phyloP scores from a whole-genome alignment of 192 early-diverging fungal genomes.

The Coemansia sp. region DNA sequence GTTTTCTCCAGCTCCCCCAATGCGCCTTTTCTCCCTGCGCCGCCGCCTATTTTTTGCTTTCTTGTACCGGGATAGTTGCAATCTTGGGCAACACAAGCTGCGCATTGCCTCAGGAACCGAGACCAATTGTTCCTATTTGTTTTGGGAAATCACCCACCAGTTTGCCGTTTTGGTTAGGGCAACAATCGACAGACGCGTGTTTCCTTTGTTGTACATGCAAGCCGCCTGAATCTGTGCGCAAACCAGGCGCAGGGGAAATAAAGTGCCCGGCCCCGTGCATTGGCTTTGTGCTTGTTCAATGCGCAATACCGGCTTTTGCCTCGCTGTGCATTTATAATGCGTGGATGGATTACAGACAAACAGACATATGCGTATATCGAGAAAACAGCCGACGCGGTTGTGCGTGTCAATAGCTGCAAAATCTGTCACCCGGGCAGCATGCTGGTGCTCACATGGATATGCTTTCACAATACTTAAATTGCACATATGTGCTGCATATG shows the following conservation, averaged over 20 bases:
- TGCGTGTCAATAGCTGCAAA: not conserved
- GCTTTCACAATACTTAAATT: not conserved
- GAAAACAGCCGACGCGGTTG: not conserved
- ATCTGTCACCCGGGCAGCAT: not conserved
- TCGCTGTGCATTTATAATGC: not conserved
- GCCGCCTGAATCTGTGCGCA: conserved; percentile 1
- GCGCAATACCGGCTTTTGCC: not conserved
- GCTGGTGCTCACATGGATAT: not conserved
- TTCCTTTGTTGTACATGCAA: not conserved
- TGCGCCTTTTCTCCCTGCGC: not conserved
- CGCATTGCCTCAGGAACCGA: not conserved
- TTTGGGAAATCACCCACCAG: not conserved
- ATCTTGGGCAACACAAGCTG: not conserved
- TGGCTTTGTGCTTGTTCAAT: not conserved
- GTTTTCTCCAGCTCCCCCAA: not conserved
- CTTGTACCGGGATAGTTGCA: not conserved
- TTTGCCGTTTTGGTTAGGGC: not conserved
- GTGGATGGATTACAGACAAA: not conserved
- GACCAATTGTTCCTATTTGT: conserved; percentile 3
- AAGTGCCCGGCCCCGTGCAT: not conserved
- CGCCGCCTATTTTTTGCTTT: not conserved
- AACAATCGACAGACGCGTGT: conserved; percentile 4
- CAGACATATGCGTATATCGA: not conserved
- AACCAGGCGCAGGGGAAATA: not conserved
- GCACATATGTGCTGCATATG: not conserved